Percentiles rank a stretch among this genome's conserved stretches.
Evolutionary conservation across 2,329 filamentous ascomycete genomes (phyloP).

Genomic region (Pseudogymnoascus sp.): DNA sequence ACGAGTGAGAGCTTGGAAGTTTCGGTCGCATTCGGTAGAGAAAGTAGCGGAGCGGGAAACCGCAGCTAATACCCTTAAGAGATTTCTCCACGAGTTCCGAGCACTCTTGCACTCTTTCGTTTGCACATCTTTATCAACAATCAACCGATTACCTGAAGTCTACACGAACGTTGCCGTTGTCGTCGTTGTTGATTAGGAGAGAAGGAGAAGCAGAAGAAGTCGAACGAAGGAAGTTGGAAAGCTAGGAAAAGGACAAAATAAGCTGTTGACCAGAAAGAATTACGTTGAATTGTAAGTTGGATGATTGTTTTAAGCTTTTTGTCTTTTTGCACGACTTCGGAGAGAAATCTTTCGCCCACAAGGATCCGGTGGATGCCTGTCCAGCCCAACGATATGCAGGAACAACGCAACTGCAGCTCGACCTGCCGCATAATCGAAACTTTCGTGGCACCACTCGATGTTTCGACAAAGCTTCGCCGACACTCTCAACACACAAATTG

Average conservation of each 20-base stretch:
- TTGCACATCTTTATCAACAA: constrained; percentile 10
- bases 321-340: not conserved
- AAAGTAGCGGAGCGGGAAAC: constrained; percentile 10
- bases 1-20: constrained; percentile 7
- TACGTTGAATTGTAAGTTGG: constrained; percentile 6
- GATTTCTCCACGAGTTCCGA: constrained; percentile 11
- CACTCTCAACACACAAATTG: not conserved
- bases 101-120: constrained; percentile 5
- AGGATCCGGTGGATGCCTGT: constrained; percentile 2
- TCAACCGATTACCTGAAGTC: constrained; percentile 3
- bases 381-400: constrained; percentile 1
- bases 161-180: constrained; percentile 6
- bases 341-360: not conserved
- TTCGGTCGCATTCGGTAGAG: constrained; percentile 11
- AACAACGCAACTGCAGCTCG: constrained; percentile 6
- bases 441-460: not conserved
- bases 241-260: constrained; percentile 5
- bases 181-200: constrained; percentile 10
- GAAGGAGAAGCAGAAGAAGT: constrained; percentile 8
- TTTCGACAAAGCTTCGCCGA: not conserved
- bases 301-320: constrained; percentile 9
- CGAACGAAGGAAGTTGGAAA: constrained; percentile 1
- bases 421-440: constrained; percentile 4
- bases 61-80: constrained; percentile 11
- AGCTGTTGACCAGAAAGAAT: constrained; percentile 5